Percentiles rank a stretch among this genome's conserved stretches.
Conservation (phyloP, 2,329 filamentous ascomycete genomes). For the Sporothrix protearum region DNA sequence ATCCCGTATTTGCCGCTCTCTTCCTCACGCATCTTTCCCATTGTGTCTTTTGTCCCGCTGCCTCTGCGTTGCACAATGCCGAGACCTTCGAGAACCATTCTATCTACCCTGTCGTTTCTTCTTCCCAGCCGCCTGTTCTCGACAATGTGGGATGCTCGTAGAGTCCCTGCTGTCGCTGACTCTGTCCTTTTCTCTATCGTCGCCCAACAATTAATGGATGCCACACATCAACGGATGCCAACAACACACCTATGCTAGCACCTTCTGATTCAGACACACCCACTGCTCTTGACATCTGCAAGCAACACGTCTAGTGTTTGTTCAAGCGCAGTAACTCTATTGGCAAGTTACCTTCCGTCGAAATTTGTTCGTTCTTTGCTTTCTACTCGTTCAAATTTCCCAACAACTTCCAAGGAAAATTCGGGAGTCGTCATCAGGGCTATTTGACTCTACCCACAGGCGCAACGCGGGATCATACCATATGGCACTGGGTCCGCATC, state of each 20-base stretch:
- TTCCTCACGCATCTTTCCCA: background rate
- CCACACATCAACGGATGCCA: background rate
- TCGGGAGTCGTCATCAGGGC: slow-evolving; percentile 6
- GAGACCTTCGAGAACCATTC: slow-evolving; percentile 10
- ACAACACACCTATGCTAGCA: background rate
- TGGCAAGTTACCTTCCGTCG: background rate
- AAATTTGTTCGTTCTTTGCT: too few relatives aligned
- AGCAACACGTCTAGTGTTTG: too few relatives aligned
- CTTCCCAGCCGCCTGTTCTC: background rate
- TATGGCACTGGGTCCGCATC: background rate
- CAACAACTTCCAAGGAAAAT: background rate
- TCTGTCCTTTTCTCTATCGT: slow-evolving; percentile 1
- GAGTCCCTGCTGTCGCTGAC: background rate
- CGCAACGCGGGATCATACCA: background rate
- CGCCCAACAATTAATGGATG: background rate
- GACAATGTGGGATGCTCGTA: background rate
- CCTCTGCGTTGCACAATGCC: background rate
- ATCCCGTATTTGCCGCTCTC: background rate
- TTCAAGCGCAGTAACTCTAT: background rate
- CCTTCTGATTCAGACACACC: background rate
- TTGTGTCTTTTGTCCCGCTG: slow-evolving; percentile 4
- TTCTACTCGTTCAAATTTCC: background rate
- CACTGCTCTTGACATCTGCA: too few relatives aligned
- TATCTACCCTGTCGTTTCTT: background rate
- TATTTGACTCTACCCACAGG: background rate